A percentile compares a stretch with the other conserved stretches of the same genome.
Conservation (phyloP, 2,329 filamentous ascomycete species). For the Alternaria arborescens region DNA sequence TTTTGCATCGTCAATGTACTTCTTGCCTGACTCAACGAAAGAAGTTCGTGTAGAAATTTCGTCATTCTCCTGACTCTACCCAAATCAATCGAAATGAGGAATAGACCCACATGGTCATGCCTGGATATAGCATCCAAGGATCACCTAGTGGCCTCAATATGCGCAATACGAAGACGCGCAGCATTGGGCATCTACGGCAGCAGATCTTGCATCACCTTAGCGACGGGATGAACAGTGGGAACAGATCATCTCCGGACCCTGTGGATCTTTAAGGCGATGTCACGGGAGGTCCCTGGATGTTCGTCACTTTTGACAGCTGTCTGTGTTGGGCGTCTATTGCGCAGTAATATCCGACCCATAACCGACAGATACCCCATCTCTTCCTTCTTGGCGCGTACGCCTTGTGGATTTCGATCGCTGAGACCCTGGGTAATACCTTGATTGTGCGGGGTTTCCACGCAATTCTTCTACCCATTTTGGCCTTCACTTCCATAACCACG, state of each 20-base stretch:
- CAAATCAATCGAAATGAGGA: background rate
- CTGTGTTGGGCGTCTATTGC: constrained; percentile 1
- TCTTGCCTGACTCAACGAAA: background rate
- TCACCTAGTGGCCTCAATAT: constrained; percentile 5
- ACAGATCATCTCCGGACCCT: constrained; percentile 13
- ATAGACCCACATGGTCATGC: constrained; percentile 8
- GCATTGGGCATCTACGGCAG: constrained; percentile 15
- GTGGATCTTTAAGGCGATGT: background rate
- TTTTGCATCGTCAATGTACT: background rate
- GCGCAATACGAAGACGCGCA: constrained; percentile 11
- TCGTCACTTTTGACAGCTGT: constrained; percentile 2
- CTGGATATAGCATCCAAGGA: constrained; percentile 3
- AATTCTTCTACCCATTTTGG: background rate
- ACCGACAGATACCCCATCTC: background rate
- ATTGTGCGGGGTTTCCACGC: background rate
- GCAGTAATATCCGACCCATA: background rate
- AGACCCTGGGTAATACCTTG: background rate
- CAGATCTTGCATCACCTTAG: constrained; percentile 10
- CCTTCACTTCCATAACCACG: background rate
- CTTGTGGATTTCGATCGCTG: background rate
- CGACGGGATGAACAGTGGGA: constrained; percentile 8
- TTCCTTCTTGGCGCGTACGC: background rate
- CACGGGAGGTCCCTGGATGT: background rate
- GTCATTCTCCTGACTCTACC: constrained; percentile 1
- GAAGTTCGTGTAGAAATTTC: background rate